phyloP scores from a whole-genome alignment of 2,329 filamentous ascomycete species.

The Aureobasidium sp. region DNA sequence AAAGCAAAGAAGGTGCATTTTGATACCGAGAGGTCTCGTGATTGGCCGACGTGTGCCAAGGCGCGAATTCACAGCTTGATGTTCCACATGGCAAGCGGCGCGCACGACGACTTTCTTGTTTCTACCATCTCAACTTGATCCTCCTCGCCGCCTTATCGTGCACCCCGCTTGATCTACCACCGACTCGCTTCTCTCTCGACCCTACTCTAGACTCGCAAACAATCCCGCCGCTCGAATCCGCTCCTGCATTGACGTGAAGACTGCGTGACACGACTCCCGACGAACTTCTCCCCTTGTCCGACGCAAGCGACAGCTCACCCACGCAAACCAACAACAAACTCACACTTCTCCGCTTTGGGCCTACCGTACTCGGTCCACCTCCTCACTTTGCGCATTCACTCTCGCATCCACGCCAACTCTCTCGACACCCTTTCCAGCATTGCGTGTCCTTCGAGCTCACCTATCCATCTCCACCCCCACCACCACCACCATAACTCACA shows the following conservation, averaged over 20 bases:
- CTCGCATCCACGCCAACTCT: background rate
- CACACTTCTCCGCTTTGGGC: background rate
- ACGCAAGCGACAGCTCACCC: conserved; percentile 7
- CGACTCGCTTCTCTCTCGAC: background rate
- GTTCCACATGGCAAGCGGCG: background rate
- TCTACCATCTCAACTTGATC: conserved; percentile 1
- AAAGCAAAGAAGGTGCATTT: background rate
- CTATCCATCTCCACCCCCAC: background rate
- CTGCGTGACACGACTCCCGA: background rate
- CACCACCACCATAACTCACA: background rate
- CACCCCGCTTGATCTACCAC: background rate
- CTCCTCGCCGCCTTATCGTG: background rate
- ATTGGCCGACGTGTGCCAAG: conserved; percentile 9
- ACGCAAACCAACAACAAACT: background rate
- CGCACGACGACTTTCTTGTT: conserved; percentile 11
- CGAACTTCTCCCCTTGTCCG: background rate
- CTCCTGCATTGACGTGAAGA: conserved; percentile 1
- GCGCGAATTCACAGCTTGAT: background rate
- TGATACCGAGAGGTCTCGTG: background rate
- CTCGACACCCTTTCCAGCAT: background rate
- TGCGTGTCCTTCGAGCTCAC: conserved; percentile 4
- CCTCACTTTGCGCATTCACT: background rate
- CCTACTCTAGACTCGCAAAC: background rate
- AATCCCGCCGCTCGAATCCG: background rate
- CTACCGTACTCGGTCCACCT: background rate